Evolutionary conservation across 345 rosid species (phyloP).

Genomic region (Corchorus olitorius): DNA sequence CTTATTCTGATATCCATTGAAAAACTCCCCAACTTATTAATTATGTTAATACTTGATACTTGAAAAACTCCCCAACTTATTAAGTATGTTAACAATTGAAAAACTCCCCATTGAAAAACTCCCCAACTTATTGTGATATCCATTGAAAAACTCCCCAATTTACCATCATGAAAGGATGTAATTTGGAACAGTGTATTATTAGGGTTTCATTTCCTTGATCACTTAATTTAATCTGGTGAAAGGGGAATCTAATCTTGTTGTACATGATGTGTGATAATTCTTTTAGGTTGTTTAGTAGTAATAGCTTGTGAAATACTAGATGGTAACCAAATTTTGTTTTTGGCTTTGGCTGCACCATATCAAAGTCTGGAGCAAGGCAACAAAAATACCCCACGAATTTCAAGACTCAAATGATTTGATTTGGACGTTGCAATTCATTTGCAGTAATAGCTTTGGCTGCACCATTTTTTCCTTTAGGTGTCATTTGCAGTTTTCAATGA

Average conservation of each 20-base stretch:
- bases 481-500: background rate
- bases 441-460: too few species aligned
- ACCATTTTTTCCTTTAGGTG: background rate
- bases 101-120: too few species aligned
- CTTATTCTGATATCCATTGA: too few species aligned
- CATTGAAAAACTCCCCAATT: too few species aligned
- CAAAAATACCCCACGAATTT: background rate
- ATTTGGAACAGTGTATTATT: slow-evolving; percentile 31
- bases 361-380: slow-evolving; percentile 1
- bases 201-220: slow-evolving; percentile 31
- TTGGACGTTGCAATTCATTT: background rate
- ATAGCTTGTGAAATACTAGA: slow-evolving; percentile 40
- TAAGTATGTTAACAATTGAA: too few species aligned
- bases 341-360: slow-evolving; percentile 12
- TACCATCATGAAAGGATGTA: slow-evolving; percentile 36
- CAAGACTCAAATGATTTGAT: background rate
- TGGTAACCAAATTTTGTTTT: slow-evolving; percentile 32
- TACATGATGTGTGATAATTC: slow-evolving; percentile 59
- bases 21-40: too few species aligned
- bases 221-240: slow-evolving; percentile 32
- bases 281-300: slow-evolving; percentile 44
- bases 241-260: slow-evolving; percentile 49
- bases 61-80: too few species aligned
- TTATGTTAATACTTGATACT: too few species aligned
- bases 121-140: too few species aligned